Evolutionary conservation across 805 yeast species (phyloP).

Genomic region (Ogataea paraovalis): DNA sequence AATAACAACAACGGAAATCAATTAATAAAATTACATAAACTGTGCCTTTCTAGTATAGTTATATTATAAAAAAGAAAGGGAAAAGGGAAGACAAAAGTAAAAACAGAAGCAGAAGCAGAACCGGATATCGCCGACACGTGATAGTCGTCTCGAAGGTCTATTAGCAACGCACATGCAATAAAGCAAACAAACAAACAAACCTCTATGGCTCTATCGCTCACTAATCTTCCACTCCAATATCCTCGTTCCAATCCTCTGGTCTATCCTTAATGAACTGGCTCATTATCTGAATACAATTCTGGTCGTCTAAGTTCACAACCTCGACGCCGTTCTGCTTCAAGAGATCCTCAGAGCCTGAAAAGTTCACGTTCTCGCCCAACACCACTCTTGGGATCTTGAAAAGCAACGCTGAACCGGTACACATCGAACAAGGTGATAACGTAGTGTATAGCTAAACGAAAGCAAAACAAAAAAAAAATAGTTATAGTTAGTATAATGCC

Average conservation of each 20-base stretch:
- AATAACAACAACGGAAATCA: too few relatives aligned
- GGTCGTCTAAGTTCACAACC: conserved; percentile 56
- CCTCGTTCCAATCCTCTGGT: conserved; percentile 80
- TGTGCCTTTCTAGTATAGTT: too few relatives aligned
- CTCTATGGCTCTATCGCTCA: neutral
- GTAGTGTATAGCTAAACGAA: conserved; percentile 80
- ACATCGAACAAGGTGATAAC: conserved; percentile 91
- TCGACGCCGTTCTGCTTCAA: conserved; percentile 66
- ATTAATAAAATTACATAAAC: too few relatives aligned
- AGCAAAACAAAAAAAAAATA: neutral
- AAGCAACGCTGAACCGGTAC: conserved; percentile 87
- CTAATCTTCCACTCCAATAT: conserved; percentile 49
- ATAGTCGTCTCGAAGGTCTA: too few relatives aligned
- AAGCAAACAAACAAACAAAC: neutral
- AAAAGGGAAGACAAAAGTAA: too few relatives aligned
- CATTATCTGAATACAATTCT: conserved; percentile 69
- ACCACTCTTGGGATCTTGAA: conserved; percentile 88
- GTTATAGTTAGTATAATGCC: conserved; percentile 9
- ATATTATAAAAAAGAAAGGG: too few relatives aligned
- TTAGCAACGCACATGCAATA: neutral
- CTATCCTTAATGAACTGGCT: conserved; percentile 69
- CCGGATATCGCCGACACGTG: too few relatives aligned
- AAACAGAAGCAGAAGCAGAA: too few relatives aligned
- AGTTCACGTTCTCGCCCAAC: conserved; percentile 82
- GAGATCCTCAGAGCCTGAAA: conserved; percentile 78